Evolutionary conservation across 2,329 filamentous ascomycete genomes (phyloP), one percentile per base, ranked within the genome.

Genomic region (Penicillium sp.): DNA sequence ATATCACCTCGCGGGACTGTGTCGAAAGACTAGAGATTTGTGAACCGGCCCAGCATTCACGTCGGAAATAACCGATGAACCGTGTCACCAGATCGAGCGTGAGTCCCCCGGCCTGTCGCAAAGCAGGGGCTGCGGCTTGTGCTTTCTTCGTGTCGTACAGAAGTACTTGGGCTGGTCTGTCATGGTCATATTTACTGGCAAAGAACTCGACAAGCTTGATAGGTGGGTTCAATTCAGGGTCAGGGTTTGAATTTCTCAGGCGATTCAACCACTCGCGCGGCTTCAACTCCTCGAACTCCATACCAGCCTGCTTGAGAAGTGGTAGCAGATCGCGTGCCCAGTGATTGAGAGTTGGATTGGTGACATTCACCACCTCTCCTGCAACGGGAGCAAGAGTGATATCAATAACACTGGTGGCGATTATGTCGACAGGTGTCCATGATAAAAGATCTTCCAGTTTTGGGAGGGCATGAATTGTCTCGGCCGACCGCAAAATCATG

Each of bases 161-260:
- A 1, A 65, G 51, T 9, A 56, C 53, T 3, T 75, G 41, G n/a
- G 39, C 34, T n/a, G 50, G 39, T 5, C 22, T 29, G n/a, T 42
- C 77, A 16, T 59, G 75, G 50, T 79, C 77, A 51, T 83, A 83
- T 57, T 83, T 83, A 5, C 68, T 70, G 6, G 73, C 63, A 53
- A 83, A 83, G 67, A 81, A 83, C 43, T 81, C 79, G 2, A 82
- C 55, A 1, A 83, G 69, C 61, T 82, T 82, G 60, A 81, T 73
- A 0, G 78, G 75, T 3, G 81, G 80, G 57, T 83, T 83, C 22
- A 55, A 64, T 6, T 71, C 53, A 0, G 79, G 77, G 61, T 84
- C 78, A 9, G 69, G 73, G 48, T 82, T 76, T 2, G 77, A 77
- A 2, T 69, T 69, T 3, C 76, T 71, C 6, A 84, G 63, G 5